Percentiles rank a stretch among this genome's conserved stretches.
phyloP scores from a whole-genome alignment of 768 basidiomycete species.

The Leccinum longicurvipes region DNA sequence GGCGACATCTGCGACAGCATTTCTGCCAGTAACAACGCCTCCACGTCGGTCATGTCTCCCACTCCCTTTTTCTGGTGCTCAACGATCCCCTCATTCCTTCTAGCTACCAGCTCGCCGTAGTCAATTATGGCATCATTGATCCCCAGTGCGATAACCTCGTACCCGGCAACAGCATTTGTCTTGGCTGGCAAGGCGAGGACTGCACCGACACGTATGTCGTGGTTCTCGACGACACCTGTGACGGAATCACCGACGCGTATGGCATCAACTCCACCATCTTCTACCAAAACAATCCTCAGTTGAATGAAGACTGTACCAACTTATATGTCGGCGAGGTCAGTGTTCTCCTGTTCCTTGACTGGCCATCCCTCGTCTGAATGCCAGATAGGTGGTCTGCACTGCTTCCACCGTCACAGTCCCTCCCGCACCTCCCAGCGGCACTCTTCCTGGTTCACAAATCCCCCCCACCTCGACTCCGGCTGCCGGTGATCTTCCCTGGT shows the following conservation, averaged over 20 bases:
- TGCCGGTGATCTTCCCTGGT: constrained; percentile 43
- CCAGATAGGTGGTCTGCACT: constrained; percentile 52
- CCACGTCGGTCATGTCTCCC: constrained; percentile 47
- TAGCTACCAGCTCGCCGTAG: constrained; percentile 71
- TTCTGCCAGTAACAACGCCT: constrained; percentile 58
- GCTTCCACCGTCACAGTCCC: constrained; percentile 41
- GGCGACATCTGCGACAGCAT: constrained; percentile 74
- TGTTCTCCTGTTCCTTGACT: background rate
- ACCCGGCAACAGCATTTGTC: constrained; percentile 52
- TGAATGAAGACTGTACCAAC: constrained; percentile 54
- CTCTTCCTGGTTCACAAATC: constrained; percentile 23
- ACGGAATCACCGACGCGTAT: constrained; percentile 37
- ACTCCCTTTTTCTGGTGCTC: background rate
- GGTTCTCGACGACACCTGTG: constrained; percentile 53
- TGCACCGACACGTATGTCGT: constrained; percentile 63
- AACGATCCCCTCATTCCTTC: background rate
- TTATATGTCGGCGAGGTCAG: constrained; percentile 75
- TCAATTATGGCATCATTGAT: constrained; percentile 54
- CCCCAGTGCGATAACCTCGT: constrained; percentile 55
- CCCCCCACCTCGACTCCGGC: constrained; percentile 33
- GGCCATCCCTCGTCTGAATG: background rate
- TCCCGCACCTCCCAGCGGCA: constrained; percentile 37
- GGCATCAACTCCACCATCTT: constrained; percentile 54
- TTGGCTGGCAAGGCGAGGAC: constrained; percentile 58
- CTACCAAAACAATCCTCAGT: constrained; percentile 71